Evolutionary conservation across 2,329 filamentous ascomycete species (phyloP).

Genomic region (Pseudogymnoascus pannorum): DNA sequence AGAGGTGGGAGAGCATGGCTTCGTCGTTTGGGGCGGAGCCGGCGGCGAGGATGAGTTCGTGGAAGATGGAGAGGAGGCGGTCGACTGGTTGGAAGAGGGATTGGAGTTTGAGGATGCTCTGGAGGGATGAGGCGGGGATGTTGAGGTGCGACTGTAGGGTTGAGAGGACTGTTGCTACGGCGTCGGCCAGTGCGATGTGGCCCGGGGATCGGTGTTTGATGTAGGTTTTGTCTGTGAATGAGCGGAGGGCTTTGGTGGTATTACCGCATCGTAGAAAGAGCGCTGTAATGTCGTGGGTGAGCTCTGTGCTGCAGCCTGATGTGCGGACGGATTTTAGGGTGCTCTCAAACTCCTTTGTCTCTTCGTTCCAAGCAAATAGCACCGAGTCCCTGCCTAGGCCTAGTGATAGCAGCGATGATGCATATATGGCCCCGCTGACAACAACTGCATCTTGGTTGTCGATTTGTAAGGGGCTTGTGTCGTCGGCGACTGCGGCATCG

Average conservation of each 20-base stretch:
- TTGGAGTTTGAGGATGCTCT: slow-evolving; percentile 28
- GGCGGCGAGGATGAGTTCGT: slow-evolving; percentile 23
- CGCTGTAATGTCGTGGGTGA: slow-evolving; percentile 38
- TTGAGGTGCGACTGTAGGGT: slow-evolving; percentile 27
- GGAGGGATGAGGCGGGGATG: slow-evolving; percentile 18
- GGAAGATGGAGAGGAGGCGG: slow-evolving; percentile 27
- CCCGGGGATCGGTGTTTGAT: slow-evolving; percentile 20
- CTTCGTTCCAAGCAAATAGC: slow-evolving; percentile 56
- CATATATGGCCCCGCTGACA: slow-evolving; percentile 43
- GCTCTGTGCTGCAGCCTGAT: slow-evolving; percentile 42
- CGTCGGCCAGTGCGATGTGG: slow-evolving; percentile 29
- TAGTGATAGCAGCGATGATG: slow-evolving; percentile 54
- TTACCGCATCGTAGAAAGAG: slow-evolving; percentile 32
- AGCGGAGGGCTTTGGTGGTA: slow-evolving; percentile 24
- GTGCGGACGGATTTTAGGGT: slow-evolving; percentile 41
- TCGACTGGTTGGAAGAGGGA: slow-evolving; percentile 26
- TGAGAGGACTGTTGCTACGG: slow-evolving; percentile 31
- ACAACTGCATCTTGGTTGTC: slow-evolving; percentile 35
- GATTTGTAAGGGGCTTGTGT: slow-evolving; percentile 34
- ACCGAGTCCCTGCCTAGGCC: slow-evolving; percentile 65
- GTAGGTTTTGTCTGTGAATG: slow-evolving; percentile 26
- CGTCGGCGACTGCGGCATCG: slow-evolving; percentile 50
- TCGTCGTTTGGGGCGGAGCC: slow-evolving; percentile 44
- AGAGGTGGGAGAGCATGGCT: slow-evolving; percentile 53
- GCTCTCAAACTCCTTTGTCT: slow-evolving; percentile 45